Conservation (phyloP, 140 eudicot species). For the Flaveria floridana region DNA sequence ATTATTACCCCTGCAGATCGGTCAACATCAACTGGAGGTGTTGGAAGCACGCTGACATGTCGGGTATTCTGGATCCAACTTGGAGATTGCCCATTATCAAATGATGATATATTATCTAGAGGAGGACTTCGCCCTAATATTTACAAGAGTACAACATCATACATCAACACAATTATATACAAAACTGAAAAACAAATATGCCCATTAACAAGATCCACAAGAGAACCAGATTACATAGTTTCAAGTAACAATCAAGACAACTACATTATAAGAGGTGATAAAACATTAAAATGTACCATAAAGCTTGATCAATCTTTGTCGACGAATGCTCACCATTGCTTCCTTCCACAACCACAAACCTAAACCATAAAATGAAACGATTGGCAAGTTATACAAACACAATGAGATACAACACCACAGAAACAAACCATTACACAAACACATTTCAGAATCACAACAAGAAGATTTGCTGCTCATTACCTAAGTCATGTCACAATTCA, state of each 20-base stretch:
- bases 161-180: neutral
- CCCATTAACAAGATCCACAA: slow-evolving; percentile 9
- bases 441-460: slow-evolving; percentile 5
- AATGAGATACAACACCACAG: slow-evolving; percentile 1
- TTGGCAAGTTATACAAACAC: slow-evolving; percentile 11
- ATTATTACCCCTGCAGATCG: slow-evolving; percentile 59
- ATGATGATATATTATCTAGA: slow-evolving; percentile 40
- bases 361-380: slow-evolving; percentile 21
- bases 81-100: slow-evolving; percentile 46
- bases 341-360: slow-evolving; percentile 35
- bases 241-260: neutral
- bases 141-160: slow-evolving; percentile 8
- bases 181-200: slow-evolving; percentile 10
- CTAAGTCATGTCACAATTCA: slow-evolving; percentile 18
- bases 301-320: slow-evolving; percentile 46
- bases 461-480: neutral
- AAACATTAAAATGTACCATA: slow-evolving; percentile 33
- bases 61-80: slow-evolving; percentile 38
- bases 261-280: slow-evolving; percentile 3
- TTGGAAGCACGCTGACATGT: slow-evolving; percentile 56
- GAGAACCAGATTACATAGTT: neutral
- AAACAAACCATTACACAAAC: neutral
- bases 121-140: slow-evolving; percentile 56
- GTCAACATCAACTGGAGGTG: slow-evolving; percentile 44
- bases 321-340: slow-evolving; percentile 93